Conservation (phyloP, 73 alveolate species). For the Paramecium pentaurelia region DNA sequence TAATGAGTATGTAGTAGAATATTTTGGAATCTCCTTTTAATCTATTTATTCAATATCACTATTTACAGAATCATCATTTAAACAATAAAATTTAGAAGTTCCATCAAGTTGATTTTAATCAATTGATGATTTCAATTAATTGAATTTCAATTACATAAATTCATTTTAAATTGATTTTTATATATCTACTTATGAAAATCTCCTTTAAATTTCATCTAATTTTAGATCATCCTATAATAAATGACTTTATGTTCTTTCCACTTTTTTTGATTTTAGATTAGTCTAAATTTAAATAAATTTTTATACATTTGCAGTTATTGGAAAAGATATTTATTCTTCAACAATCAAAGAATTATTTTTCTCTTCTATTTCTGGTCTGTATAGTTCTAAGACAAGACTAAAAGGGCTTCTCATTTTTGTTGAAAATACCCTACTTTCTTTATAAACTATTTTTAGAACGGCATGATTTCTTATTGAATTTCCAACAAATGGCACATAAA, state of each 20-base stretch:
- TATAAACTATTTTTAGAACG: conserved; percentile 60
- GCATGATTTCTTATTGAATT: conserved; percentile 58
- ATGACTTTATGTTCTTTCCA: neutral
- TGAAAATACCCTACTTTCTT: conserved; percentile 68
- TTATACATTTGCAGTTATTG: neutral
- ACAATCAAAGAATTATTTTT: neutral
- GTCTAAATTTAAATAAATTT: neutral
- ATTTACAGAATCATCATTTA: neutral
- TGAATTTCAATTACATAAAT: neutral
- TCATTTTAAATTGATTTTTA: neutral
- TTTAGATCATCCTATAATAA: neutral
- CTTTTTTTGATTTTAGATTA: neutral
- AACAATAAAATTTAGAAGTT: neutral
- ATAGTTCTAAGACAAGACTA: conserved; percentile 64
- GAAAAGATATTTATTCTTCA: neutral
- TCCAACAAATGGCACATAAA: conserved; percentile 73
- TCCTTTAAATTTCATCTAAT: neutral
- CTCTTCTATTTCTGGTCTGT: conserved; percentile 64
- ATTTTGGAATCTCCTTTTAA: neutral
- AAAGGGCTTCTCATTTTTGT: conserved; percentile 75
- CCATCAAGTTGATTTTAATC: neutral
- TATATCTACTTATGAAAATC: neutral
- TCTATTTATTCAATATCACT: neutral
- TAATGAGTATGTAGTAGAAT: neutral
- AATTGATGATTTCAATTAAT: neutral